A percentile compares a stretch with the other conserved stretches of the same genome.
phyloP scores from a whole-genome alignment of 1,284 basidiomycete species.

The Leccinum fuscescens region DNA sequence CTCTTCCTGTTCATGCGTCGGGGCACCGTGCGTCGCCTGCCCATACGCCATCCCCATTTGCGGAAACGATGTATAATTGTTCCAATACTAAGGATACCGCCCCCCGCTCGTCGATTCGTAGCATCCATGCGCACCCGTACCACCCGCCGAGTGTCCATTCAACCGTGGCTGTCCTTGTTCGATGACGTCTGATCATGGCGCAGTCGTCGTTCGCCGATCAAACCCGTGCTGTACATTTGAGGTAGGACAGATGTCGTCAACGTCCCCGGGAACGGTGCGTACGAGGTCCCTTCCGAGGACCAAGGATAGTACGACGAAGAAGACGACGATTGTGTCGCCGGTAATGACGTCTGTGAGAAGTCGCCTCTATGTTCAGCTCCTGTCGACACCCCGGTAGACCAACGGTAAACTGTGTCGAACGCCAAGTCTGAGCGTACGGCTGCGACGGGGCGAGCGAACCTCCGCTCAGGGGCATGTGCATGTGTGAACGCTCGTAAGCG shows the following conservation, averaged over 20 bases:
- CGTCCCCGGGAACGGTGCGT: conserved; percentile 22
- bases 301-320: too few species aligned
- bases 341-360: too few species aligned
- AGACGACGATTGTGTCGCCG: too few species aligned
- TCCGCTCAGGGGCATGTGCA: conserved; percentile 13
- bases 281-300: too few species aligned
- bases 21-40: conserved; percentile 11
- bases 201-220: conserved; percentile 45
- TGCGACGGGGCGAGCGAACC: conserved; percentile 13
- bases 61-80: conserved; percentile 55
- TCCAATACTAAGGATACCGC: conserved; percentile 59
- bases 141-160: background rate
- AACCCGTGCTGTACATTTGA: conserved; percentile 68
- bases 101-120: conserved; percentile 25
- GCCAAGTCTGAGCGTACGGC: conserved; percentile 31
- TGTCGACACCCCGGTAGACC: too few species aligned
- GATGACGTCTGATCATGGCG: conserved; percentile 16
- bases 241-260: conserved; percentile 65
- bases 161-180: conserved; percentile 5
- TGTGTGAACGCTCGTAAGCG: conserved; percentile 30
- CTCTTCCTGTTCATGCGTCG: conserved; percentile 21
- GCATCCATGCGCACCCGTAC: conserved; percentile 15
- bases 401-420: conserved; percentile 24
- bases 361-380: too few species aligned
- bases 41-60: conserved; percentile 51